Conservation (phyloP, 2,329 filamentous ascomycete species). For the Venturia aucupariae region DNA sequence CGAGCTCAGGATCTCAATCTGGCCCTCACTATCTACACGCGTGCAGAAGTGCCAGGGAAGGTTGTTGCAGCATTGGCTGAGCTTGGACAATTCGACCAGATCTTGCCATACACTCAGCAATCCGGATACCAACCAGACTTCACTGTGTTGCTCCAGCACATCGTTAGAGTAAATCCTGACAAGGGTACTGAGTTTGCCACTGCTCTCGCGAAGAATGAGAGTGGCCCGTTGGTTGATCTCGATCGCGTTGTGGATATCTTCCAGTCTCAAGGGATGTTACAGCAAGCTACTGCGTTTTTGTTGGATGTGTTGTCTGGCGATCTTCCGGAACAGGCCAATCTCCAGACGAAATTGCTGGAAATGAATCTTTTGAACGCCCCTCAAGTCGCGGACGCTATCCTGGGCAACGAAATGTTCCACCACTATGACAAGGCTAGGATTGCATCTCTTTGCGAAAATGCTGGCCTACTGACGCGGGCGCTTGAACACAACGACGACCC, state of each 20-base stretch:
- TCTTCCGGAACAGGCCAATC: constrained; percentile 80
- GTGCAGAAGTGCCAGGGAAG: constrained; percentile 85
- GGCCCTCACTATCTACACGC: constrained; percentile 80
- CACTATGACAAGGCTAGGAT: constrained; percentile 90
- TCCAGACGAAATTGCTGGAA: constrained; percentile 91
- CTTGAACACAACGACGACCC: constrained; percentile 93
- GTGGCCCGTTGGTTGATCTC: constrained; percentile 79
- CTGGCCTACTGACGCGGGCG: constrained; percentile 61
- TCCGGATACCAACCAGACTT: constrained; percentile 92
- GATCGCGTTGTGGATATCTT: constrained; percentile 96
- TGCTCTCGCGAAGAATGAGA: constrained; percentile 81
- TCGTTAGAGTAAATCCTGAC: constrained; percentile 82
- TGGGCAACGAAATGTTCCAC: constrained; percentile 97
- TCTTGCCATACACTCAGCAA: constrained; percentile 80
- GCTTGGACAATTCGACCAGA: constrained; percentile 94
- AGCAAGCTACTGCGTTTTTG: constrained; percentile 95
- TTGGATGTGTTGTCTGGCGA: constrained; percentile 94
- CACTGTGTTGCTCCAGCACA: constrained; percentile 83
- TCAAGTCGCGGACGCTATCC: constrained; percentile 93
- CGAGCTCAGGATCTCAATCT: constrained; percentile 81
- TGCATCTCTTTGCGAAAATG: constrained; percentile 85
- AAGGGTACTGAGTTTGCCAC: constrained; percentile 92
- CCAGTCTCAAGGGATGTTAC: constrained; percentile 94
- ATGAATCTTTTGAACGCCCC: constrained; percentile 97
- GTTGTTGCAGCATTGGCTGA: constrained; percentile 92